Evolutionary conservation across 768 basidiomycete species (phyloP).

Genomic region (Auriscalpium microsporum): DNA sequence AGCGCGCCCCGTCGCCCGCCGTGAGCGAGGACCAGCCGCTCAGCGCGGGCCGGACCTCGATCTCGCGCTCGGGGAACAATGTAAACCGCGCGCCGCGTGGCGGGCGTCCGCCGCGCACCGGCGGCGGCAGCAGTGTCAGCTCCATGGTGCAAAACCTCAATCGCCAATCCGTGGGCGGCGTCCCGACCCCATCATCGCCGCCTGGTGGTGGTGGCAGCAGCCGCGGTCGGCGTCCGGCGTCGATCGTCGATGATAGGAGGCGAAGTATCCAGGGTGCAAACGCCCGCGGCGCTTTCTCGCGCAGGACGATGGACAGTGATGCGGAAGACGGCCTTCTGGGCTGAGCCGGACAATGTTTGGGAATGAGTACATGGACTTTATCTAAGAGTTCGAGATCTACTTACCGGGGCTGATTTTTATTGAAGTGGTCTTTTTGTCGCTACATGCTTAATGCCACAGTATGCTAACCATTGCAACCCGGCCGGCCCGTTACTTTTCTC

Average conservation of each 20-base stretch:
- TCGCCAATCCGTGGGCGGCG: slow-evolving; percentile 1
- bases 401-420: no score
- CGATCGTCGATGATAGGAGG: slow-evolving; percentile 7
- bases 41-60: slow-evolving; percentile 5
- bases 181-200: neutral
- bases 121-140: slow-evolving; percentile 5
- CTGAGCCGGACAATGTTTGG: neutral
- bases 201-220: slow-evolving; percentile 5
- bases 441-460: no score
- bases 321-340: slow-evolving; percentile 66
- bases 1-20: slow-evolving; percentile 8
- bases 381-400: no score
- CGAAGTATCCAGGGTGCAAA: slow-evolving; percentile 9
- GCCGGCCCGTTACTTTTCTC: no score
- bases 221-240: slow-evolving; percentile 13
- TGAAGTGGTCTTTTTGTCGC: no score
- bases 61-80: slow-evolving; percentile 3
- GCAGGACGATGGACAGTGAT: slow-evolving; percentile 77
- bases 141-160: slow-evolving; percentile 8
- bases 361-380: no score
- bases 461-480: no score
- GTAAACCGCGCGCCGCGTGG: slow-evolving; percentile 10
- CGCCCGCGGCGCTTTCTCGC: slow-evolving; percentile 36
- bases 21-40: slow-evolving; percentile 7
- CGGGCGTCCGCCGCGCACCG: slow-evolving; percentile 8